Percentiles rank a stretch among this genome's conserved stretches.
Evolutionary conservation across 371 early-diverging fungal genomes (phyloP).

Genomic region (Syncephalis fuscata): DNA sequence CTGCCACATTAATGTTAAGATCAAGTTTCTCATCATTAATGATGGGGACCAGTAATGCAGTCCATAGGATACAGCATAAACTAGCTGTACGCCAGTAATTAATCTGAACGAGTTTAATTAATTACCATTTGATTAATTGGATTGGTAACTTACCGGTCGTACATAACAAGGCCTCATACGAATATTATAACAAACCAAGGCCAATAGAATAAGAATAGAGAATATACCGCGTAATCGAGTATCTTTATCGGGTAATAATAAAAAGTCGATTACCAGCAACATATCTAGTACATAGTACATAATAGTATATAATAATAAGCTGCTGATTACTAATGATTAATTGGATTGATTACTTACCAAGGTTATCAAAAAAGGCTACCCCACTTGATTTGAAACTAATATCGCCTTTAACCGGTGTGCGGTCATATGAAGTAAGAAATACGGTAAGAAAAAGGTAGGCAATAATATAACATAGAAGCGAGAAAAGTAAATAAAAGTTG

Average conservation of each 20-base stretch:
- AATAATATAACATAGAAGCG: slow-evolving; percentile 31
- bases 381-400: slow-evolving; percentile 48
- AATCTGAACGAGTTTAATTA: slow-evolving; percentile 8
- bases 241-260: slow-evolving; percentile 15
- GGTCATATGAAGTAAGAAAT: slow-evolving; percentile 50
- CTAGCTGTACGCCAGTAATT: slow-evolving; percentile 31
- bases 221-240: slow-evolving; percentile 17
- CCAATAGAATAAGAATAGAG: slow-evolving; percentile 16
- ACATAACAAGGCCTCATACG: slow-evolving; percentile 21
- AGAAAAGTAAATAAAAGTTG: slow-evolving; percentile 32
- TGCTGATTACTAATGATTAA: too few species aligned
- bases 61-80: slow-evolving; percentile 30
- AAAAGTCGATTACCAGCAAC: slow-evolving; percentile 21
- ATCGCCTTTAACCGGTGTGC: slow-evolving; percentile 40
- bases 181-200: slow-evolving; percentile 20
- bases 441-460: slow-evolving; percentile 42
- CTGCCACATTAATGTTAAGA: slow-evolving; percentile 5
- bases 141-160: slow-evolving; percentile 18
- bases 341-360: too few species aligned
- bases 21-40: slow-evolving; percentile 5
- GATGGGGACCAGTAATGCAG: slow-evolving; percentile 24
- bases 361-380: slow-evolving; percentile 49
- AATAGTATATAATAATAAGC: too few species aligned
- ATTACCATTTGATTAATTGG: neutral
- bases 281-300: slow-evolving; percentile 4